These are phyloP conservation scores for Sarocladium brachiariae DNA, from an alignment of 2,329 filamentous ascomycete species.

Conservation along the genomic window DNA sequence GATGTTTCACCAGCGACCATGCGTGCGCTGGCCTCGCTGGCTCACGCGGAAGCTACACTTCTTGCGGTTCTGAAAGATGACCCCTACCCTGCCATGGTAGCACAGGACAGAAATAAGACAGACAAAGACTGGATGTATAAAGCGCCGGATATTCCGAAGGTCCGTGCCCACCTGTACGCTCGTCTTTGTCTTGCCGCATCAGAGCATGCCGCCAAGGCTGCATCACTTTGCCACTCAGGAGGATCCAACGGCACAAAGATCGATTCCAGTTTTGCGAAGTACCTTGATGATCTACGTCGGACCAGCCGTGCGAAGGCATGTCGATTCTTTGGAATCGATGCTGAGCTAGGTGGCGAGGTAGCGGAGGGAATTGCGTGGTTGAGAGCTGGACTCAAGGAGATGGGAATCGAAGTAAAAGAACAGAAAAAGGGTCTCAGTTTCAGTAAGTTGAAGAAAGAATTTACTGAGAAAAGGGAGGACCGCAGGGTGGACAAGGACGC, in stretches of 20 bases:
- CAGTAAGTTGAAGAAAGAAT: constrained; percentile 63
- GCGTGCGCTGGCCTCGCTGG: constrained; percentile 55
- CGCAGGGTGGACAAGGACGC: constrained; percentile 66
- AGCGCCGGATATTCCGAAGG: constrained; percentile 78
- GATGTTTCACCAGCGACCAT: constrained; percentile 48
- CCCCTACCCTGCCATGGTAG: constrained; percentile 76
- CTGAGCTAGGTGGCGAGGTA: constrained; percentile 73
- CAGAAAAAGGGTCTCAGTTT: constrained; percentile 49
- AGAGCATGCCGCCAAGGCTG: constrained; percentile 75
- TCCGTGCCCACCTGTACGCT: constrained; percentile 81
- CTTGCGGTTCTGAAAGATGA: constrained; percentile 91
- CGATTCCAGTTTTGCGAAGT: constrained; percentile 60
- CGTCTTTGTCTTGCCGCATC: constrained; percentile 80
- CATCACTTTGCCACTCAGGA: constrained; percentile 39
- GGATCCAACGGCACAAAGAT: constrained; percentile 38
- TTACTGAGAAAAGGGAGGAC: constrained; percentile 73
- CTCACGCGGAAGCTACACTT: constrained; percentile 81
- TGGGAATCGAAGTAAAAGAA: constrained; percentile 55
- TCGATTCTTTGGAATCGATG: constrained; percentile 84
- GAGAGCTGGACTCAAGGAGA: constrained; percentile 64
- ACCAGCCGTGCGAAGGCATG: constrained; percentile 80
- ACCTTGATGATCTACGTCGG: constrained; percentile 66
- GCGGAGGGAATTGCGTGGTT: constrained; percentile 86
- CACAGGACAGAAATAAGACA: constrained; percentile 72
- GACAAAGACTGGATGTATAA: constrained; percentile 97